Base-by-base conservation (phyloP, 306 rosid species). In the Pyrus pyrifolia region DNA sequence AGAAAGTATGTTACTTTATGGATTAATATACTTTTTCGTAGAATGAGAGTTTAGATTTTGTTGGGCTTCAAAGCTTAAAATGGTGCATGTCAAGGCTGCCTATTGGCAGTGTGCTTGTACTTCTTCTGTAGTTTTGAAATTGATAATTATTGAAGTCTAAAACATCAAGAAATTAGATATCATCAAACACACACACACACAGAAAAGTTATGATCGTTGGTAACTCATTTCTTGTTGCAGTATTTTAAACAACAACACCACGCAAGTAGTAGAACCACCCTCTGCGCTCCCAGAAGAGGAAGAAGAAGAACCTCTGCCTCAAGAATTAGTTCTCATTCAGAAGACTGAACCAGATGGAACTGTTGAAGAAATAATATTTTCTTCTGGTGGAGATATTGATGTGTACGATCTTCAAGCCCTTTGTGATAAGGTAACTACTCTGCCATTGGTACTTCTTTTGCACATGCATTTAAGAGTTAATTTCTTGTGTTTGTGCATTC, bases 341-440 rank as follows among this genome's bases (percentile, higher is more conserved):
- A 92, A 83, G 85, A 88, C 93, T 18, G 89, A 85, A 77, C 88
- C 84, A 8, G 91, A 95, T 85, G 99, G 97, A 69, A 82, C 89
- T 68, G 78, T 90, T 82, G 97, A 92, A 79, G 92, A 92, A 77
- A 92, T 95, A 70, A 76, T 90, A 83, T 95, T 95, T 83, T 89
- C 97, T 81, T 88, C 99, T 9, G 96, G 97, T 72, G 97, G 96
- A 76, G 90, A 88, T 76, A 63, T 95, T 68, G 99, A 95, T 83
- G 73, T 95, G 77, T 95, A 92, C 79, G 99, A 92, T 86, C 96
- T 95, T 81, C 93, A 95, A 85, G 82, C 93, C 71, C 88, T 92
- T 15, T 95, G 97, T 62, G 99, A 95, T 81, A 92, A 92, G 97
- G 97, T 92, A 72, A 66, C 15, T 44, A 23, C 7, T 25, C 25